These are phyloP conservation scores for Bisporella sp. DNA, from an alignment of 2,329 filamentous ascomycete species.

Conservation along the genomic window DNA sequence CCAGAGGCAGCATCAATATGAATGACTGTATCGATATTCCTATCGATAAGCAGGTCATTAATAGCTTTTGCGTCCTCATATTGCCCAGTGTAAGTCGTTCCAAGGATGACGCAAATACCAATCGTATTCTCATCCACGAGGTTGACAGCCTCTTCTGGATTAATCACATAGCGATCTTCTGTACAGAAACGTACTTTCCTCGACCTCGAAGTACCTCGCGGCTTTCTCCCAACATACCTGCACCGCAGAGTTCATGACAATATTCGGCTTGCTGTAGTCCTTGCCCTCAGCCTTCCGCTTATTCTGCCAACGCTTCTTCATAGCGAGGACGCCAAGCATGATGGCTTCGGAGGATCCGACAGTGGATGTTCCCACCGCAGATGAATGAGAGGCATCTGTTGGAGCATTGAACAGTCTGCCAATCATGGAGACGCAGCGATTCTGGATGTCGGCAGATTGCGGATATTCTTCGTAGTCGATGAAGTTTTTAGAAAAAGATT, in stretches of 20 bases:
- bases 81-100: slow-evolving; percentile 91
- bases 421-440: slow-evolving; percentile 88
- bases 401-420: slow-evolving; percentile 83
- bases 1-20: slow-evolving; percentile 91
- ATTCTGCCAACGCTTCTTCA: slow-evolving; percentile 95
- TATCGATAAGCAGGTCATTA: slow-evolving; percentile 77
- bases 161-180: slow-evolving; percentile 53
- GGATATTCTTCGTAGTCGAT: slow-evolving; percentile 85
- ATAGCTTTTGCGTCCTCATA: slow-evolving; percentile 91
- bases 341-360: slow-evolving; percentile 88
- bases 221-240: slow-evolving; percentile 98
- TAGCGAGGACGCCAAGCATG: slow-evolving; percentile 76
- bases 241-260: slow-evolving; percentile 92
- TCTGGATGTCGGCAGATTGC: slow-evolving; percentile 78
- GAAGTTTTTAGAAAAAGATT: slow-evolving; percentile 92
- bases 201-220: slow-evolving; percentile 82
- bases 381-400: slow-evolving; percentile 41
- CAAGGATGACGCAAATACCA: slow-evolving; percentile 85
- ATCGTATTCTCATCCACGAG: slow-evolving; percentile 68
- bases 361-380: slow-evolving; percentile 78
- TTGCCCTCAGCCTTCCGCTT: slow-evolving; percentile 78
- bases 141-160: slow-evolving; percentile 52
- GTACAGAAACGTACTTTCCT: slow-evolving; percentile 74
- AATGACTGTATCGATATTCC: slow-evolving; percentile 72
- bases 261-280: slow-evolving; percentile 73